A percentile compares a stretch with the other conserved stretches of the same genome.
phyloP scores from a whole-genome alignment of 768 basidiomycete species.

The Tricholoma matsutake region DNA sequence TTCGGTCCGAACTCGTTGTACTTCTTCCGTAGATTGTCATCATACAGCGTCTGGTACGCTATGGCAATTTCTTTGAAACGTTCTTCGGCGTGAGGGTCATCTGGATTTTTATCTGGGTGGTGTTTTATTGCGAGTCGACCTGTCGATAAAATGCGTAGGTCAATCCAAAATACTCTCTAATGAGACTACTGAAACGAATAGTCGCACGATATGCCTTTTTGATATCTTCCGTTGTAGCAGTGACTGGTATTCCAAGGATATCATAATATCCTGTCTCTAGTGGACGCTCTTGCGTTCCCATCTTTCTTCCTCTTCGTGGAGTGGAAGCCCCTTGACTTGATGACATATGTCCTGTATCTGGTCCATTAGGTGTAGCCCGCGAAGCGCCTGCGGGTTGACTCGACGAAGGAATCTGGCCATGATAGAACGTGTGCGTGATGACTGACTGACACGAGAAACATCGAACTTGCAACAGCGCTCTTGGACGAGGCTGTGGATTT shows the following conservation, averaged over 20 bases:
- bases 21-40: slow-evolving; percentile 69
- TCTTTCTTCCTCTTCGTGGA: slow-evolving; percentile 62
- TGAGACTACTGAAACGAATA: not conserved
- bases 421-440: slow-evolving; percentile 65
- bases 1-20: slow-evolving; percentile 92
- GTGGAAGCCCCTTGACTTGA: slow-evolving; percentile 21
- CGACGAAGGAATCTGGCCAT: slow-evolving; percentile 49
- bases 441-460: slow-evolving; percentile 67
- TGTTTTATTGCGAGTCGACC: slow-evolving; percentile 86
- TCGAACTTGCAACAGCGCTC: slow-evolving; percentile 59
- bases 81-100: slow-evolving; percentile 82
- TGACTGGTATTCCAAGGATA: slow-evolving; percentile 68
- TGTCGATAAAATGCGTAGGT: slow-evolving; percentile 22
- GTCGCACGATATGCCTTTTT: slow-evolving; percentile 86
- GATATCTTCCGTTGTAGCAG: slow-evolving; percentile 79
- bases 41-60: slow-evolving; percentile 84
- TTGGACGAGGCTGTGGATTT: slow-evolving; percentile 48
- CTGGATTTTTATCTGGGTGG: slow-evolving; percentile 90
- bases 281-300: slow-evolving; percentile 85
- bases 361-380: slow-evolving; percentile 3
- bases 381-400: slow-evolving; percentile 6
- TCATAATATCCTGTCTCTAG: slow-evolving; percentile 93
- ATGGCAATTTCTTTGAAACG: slow-evolving; percentile 91
- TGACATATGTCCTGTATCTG: slow-evolving; percentile 18
- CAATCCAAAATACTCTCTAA: not conserved